phyloP scores from a whole-genome alignment of 2,329 filamentous ascomycete genomes.

The Talaromyces sp. region DNA sequence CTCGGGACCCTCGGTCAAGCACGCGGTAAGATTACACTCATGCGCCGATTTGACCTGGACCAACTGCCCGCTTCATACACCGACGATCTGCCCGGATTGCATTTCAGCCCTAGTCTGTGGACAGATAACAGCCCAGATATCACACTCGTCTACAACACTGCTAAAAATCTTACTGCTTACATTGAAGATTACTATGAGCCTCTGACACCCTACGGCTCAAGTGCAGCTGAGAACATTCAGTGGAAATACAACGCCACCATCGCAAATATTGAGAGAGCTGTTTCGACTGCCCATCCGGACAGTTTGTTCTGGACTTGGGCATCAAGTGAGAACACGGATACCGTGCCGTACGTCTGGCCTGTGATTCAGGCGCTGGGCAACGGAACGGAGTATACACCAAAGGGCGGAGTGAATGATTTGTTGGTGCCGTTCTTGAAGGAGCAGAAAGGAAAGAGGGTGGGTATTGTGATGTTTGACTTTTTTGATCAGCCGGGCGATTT shows the following conservation, averaged over 20 bases:
- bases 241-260: conserved; percentile 46
- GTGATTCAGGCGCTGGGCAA: conserved; percentile 46
- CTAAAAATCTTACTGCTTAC: conserved; percentile 39
- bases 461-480: conserved; percentile 54
- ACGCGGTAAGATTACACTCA: conserved; percentile 40
- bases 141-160: conserved; percentile 41
- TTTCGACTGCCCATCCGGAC: conserved; percentile 27
- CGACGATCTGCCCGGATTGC: conserved; percentile 44
- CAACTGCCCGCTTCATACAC: conserved; percentile 34
- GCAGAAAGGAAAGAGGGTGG: conserved; percentile 45
- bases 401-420: conserved; percentile 46
- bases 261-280: conserved; percentile 40
- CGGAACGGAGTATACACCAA: conserved; percentile 31
- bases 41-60: conserved; percentile 48
- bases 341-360: conserved; percentile 42
- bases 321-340: conserved; percentile 41
- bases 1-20: conserved; percentile 36
- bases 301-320: conserved; percentile 50
- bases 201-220: conserved; percentile 27
- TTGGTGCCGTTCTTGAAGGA: conserved; percentile 36
- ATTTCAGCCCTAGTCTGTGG: conserved; percentile 46
- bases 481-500: conserved; percentile 45
- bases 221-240: conserved; percentile 38
- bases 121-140: conserved; percentile 43
- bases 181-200: conserved; percentile 52